These are phyloP conservation scores for Eimeria falciformis DNA, from an alignment of 169 alveolate genomes.

Conservation along the genomic window DNA sequence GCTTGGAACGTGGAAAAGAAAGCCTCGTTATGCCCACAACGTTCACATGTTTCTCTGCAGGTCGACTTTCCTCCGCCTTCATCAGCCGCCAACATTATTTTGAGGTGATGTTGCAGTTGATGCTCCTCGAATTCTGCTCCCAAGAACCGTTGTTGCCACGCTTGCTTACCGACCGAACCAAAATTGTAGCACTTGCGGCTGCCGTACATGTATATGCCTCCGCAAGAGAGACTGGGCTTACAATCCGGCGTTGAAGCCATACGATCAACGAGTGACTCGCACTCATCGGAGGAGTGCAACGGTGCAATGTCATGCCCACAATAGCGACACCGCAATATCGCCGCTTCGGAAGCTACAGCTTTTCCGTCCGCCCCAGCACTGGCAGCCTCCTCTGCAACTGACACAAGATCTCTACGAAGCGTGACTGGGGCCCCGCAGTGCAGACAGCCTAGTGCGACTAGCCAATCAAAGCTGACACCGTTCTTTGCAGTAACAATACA, in stretches of 20 bases:
- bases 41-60: conserved; percentile 81
- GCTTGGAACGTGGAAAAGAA: conserved; percentile 85
- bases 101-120: conserved; percentile 73
- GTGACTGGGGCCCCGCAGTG: conserved; percentile 69
- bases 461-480: conserved; percentile 67
- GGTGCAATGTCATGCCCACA: conserved; percentile 70
- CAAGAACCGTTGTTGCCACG: conserved; percentile 75
- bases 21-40: conserved; percentile 84
- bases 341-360: conserved; percentile 1
- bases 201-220: conserved; percentile 64
- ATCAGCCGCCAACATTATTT: conserved; percentile 80
- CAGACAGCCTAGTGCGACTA: conserved; percentile 73
- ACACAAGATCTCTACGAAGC: conserved; percentile 19
- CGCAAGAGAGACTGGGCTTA: not conserved
- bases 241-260: not conserved
- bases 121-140: conserved; percentile 52
- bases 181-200: conserved; percentile 47
- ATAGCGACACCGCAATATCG: conserved; percentile 22
- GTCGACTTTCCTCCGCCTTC: conserved; percentile 72
- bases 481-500: not conserved
- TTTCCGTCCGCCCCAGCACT: not conserved
- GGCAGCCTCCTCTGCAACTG: conserved; percentile 11
- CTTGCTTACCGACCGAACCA: conserved; percentile 48
- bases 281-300: conserved; percentile 46
- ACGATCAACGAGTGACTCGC: conserved; percentile 65